A percentile compares a stretch with the other conserved stretches of the same genome.
These are phyloP conservation scores for Epichloe elymi DNA, from an alignment of 2,329 filamentous ascomycete genomes.

Conservation along the genomic window DNA sequence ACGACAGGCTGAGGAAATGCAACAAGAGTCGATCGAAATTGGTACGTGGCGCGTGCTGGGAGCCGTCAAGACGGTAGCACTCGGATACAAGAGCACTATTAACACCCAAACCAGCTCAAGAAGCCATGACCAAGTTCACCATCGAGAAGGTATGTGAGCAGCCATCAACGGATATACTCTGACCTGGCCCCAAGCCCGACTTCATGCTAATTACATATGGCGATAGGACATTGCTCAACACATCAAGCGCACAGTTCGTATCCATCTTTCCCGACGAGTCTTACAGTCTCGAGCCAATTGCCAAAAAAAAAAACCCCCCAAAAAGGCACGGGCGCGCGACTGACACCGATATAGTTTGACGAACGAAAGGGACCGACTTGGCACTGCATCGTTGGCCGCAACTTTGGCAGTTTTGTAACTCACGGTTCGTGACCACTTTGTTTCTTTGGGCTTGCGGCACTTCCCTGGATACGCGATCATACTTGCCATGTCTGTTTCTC, in stretches of 20 bases:
- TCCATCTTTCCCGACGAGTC: not conserved
- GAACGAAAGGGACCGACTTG: conserved; percentile 94
- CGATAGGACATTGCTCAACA: conserved; percentile 81
- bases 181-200: not conserved
- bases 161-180: not conserved
- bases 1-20: conserved; percentile 85
- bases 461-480: not conserved
- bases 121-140: conserved; percentile 49
- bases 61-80: not conserved
- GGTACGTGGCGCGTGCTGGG: conserved; percentile 43
- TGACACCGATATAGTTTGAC: conserved; percentile 56
- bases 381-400: conserved; percentile 97
- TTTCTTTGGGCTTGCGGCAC: not conserved
- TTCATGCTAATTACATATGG: conserved; percentile 9
- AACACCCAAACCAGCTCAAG: conserved; percentile 33
- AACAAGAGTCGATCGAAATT: conserved; percentile 87
- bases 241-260: conserved; percentile 78
- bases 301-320: too few relatives aligned
- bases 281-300: not conserved
- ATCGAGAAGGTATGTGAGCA: conserved; percentile 41
- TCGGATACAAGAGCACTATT: not conserved
- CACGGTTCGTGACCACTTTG: conserved; percentile 52
- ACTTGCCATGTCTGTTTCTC: not conserved
- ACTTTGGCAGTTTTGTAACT: conserved; percentile 98
- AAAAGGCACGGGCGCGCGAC: not conserved